Base-by-base conservation (phyloP, 768 basidiomycete species). In the Hemileccinum rubropunctum region DNA sequence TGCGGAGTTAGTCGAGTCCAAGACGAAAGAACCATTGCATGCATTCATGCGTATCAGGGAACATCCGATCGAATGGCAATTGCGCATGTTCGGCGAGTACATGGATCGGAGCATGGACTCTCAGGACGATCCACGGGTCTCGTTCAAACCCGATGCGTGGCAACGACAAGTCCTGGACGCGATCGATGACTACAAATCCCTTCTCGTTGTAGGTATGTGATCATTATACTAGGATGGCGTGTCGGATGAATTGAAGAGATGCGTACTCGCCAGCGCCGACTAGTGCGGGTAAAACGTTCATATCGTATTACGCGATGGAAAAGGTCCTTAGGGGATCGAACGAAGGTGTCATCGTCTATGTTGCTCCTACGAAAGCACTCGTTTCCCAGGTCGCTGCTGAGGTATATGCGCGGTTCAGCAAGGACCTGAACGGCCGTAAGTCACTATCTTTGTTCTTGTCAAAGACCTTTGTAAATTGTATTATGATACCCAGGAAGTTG, bases 281-380 rank as follows among this genome's bases (percentile, higher is more conserved):
- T 1, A 83, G 82, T 63, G 84, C 84, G 1, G 84, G 86, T 26
- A 88, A 88, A 64, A 88, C 86, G 0, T 88, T 88, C 59, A 86
- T 88, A 37, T 84, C 83, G 3, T 88, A 76, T 63, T 87, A 87
- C 55, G 86, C 87, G 0, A 88, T 88, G 86, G 84, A 86, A 61
- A 77, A 78, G 53, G 71, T 86, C 13, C 67, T 88, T 3, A 70
- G 81, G 47, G 71, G 70, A 35, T 83, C 83, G 0, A 81, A 88
- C 58, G 78, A 86, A 37, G 84, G 82, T 0, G 73, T 88, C 36
- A 60, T 88, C 32, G 80, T 88, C 17, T 88, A 88, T 60, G 77
- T 88, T 37, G 86, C 86, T 0, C 86, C 86, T 0, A 87, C 86
- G 7, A 88, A 88, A 61, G 84, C 86, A 0, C 72, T 88, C 0